Percentiles rank a stretch among this genome's conserved stretches.
phyloP scores from a whole-genome alignment of 192 early-diverging fungal species.

The Martensiomyces pterosporus region DNA sequence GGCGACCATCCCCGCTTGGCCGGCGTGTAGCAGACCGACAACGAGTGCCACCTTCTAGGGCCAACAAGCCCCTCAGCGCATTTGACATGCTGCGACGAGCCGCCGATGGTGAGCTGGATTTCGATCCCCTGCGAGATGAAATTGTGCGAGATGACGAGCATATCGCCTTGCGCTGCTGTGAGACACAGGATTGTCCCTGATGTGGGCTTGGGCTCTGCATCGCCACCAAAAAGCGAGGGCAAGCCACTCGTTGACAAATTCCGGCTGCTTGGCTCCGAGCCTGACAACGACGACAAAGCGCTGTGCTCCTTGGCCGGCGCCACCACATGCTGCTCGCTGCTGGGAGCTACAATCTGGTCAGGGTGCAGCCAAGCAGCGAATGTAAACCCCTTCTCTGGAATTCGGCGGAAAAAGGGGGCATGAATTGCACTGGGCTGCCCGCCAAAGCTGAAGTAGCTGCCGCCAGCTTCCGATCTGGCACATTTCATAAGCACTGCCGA shows the following conservation, averaged over 20 bases:
- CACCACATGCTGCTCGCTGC: constrained; percentile 19
- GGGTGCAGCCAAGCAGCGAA: constrained; percentile 26
- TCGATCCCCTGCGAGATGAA: constrained; percentile 9
- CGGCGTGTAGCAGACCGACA: constrained; percentile 25
- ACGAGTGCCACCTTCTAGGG: constrained; percentile 18
- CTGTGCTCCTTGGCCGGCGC: constrained; percentile 3
- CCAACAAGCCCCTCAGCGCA: constrained; percentile 19
- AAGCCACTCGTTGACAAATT: neutral
- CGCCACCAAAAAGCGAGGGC: neutral
- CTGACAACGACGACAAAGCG: constrained; percentile 5
- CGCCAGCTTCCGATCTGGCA: constrained; percentile 5
- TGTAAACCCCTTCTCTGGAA: constrained; percentile 32
- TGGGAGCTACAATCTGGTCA: neutral
- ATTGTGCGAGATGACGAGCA: constrained; percentile 7
- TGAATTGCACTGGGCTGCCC: constrained; percentile 6
- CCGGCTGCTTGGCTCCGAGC: constrained; percentile 1
- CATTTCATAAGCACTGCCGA: constrained; percentile 13
- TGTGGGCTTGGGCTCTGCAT: neutral
- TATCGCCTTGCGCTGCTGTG: neutral
- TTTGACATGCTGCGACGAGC: constrained; percentile 5
- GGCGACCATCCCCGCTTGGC: constrained; percentile 44
- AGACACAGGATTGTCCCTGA: constrained; percentile 12
- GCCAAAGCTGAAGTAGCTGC: constrained; percentile 31
- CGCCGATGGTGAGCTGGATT: constrained; percentile 10
- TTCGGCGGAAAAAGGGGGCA: constrained; percentile 15